phyloP scores from a whole-genome alignment of 805 yeast genomes.

The Ogataea philodendri region DNA sequence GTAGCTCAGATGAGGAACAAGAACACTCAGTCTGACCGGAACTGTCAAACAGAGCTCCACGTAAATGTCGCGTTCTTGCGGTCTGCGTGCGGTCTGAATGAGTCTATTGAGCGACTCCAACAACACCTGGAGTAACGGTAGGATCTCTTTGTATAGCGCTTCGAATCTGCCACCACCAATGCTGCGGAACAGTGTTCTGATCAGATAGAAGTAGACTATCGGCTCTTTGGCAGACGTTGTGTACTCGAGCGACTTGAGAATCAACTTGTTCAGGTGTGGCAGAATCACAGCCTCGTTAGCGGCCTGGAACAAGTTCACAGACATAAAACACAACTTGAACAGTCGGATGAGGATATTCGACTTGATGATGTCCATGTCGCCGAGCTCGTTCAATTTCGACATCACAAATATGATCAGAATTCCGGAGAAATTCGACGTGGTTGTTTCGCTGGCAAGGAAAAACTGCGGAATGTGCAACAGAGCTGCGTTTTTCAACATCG shows the following conservation, averaged over 20 bases:
- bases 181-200: constrained; percentile 86
- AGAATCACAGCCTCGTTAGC: constrained; percentile 83
- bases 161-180: constrained; percentile 98
- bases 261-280: constrained; percentile 83
- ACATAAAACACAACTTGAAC: constrained; percentile 92
- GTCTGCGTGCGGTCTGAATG: constrained; percentile 77
- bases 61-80: constrained; percentile 89
- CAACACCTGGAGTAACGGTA: constrained; percentile 84
- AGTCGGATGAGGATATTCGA: constrained; percentile 80
- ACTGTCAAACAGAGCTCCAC: constrained; percentile 94
- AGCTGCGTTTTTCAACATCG: constrained; percentile 81
- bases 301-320: constrained; percentile 86
- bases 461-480: constrained; percentile 89
- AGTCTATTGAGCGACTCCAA: constrained; percentile 82
- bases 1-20: constrained; percentile 88
- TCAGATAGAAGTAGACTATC: constrained; percentile 79
- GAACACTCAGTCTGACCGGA: constrained; percentile 88
- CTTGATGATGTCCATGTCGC: constrained; percentile 72
- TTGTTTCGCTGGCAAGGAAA: constrained; percentile 89
- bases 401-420: constrained; percentile 74
- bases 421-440: constrained; percentile 89
- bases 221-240: constrained; percentile 91
- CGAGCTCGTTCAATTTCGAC: constrained; percentile 71
- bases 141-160: constrained; percentile 83
- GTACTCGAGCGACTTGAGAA: constrained; percentile 71